These are phyloP conservation scores for Amphibolis antarctica DNA, from an alignment of 106 monocot species.

Conservation along the genomic window DNA sequence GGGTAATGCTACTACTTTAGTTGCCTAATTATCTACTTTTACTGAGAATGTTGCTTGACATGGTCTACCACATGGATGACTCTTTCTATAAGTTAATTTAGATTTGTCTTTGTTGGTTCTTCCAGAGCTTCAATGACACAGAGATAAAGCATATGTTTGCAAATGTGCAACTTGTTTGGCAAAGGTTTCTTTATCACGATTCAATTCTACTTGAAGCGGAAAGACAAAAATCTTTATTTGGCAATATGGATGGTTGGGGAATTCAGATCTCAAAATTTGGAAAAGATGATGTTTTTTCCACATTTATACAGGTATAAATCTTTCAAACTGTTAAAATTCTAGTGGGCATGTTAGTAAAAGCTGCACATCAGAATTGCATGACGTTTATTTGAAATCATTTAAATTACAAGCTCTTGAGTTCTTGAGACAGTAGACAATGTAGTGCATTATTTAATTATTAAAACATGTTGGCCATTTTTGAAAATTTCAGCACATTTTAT, in stretches of 20 bases:
- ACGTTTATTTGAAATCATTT: no score
- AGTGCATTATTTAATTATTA: no score
- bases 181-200: slow-evolving; percentile 21
- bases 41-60: background rate
- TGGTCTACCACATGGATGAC: background rate
- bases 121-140: slow-evolving; percentile 54
- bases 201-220: slow-evolving; percentile 17
- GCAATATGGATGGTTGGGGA: slow-evolving; percentile 3
- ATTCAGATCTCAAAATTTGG: slow-evolving; percentile 12
- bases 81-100: background rate
- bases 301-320: slow-evolving; percentile 15
- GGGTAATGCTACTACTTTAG: slow-evolving; percentile 24
- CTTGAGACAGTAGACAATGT: no score
- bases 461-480: no score
- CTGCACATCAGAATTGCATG: background rate
- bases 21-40: background rate
- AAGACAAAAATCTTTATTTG: slow-evolving; percentile 16
- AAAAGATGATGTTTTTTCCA: slow-evolving; percentile 25
- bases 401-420: no score
- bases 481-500: no score
- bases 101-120: background rate
- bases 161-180: slow-evolving; percentile 10
- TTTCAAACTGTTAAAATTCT: background rate
- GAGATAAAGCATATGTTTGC: slow-evolving; percentile 27
- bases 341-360: background rate